Conservation (phyloP, 305 asterid genomes). For the Salvia sclarea region DNA sequence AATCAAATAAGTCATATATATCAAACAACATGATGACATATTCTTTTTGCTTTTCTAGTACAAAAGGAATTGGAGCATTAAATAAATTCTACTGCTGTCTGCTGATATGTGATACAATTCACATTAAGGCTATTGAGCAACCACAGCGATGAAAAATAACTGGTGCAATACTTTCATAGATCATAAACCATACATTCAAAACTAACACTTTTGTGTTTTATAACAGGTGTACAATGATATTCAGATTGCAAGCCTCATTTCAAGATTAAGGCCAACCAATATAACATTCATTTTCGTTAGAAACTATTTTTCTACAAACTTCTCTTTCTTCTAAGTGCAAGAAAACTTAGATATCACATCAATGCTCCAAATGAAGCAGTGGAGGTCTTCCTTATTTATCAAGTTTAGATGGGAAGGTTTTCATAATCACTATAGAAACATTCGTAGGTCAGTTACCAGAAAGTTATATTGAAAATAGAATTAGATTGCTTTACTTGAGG, state of each 20-base stretch:
- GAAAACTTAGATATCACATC: background rate
- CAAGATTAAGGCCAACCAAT: background rate
- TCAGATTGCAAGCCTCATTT: background rate
- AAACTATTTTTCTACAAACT: no score
- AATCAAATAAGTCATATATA: slow-evolving; percentile 1
- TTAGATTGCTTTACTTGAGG: background rate
- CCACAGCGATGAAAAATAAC: background rate
- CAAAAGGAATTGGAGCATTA: no score
- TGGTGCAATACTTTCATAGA: background rate
- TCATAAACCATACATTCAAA: background rate
- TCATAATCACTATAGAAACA: background rate
- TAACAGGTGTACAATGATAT: background rate
- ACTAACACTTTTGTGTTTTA: background rate
- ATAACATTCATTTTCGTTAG: no score
- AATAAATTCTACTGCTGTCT: background rate
- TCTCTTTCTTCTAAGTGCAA: background rate
- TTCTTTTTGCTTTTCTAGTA: no score
- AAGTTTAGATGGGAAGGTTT: background rate
- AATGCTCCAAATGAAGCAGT: slow-evolving; percentile 13
- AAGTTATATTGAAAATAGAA: background rate
- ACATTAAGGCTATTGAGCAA: background rate
- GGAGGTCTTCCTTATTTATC: background rate
- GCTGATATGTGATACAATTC: background rate
- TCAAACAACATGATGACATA: background rate
- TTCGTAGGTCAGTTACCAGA: background rate